Evolutionary conservation across 305 asterid genomes (phyloP), one percentile per base, ranked within the genome.

Genomic region (Fraxinus dipetala): DNA sequence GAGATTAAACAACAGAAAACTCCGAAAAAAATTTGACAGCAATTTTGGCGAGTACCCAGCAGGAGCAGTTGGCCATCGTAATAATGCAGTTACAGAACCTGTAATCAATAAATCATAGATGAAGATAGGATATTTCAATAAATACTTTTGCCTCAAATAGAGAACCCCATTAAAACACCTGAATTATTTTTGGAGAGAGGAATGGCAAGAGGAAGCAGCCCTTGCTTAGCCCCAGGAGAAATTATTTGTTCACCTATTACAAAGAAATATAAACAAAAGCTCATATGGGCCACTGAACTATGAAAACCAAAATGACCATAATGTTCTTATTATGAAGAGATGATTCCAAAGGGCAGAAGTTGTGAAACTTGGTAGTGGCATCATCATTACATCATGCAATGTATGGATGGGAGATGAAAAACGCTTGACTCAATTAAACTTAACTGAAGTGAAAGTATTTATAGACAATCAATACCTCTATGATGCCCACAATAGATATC

Each of bases 21-120:
- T 38, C 73, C 75, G 38, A 43, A 56, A 20, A 6, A 78, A 77
- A 40, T 43, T 61, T 79, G 54, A 38, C 38, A 83, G 78, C 76
- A 78, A 76, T 78, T 83, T 67, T 43, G 51, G 70, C 77, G 78
- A 79, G 90, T 92, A 95, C 98, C 99, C 95, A 84, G 89, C 63
- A 36, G 98, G 99, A 82, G 99, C 97, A 87, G 99, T 96, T 83
- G 99, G 99, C 99, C 99, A 96, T 31, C 99, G 91, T 83, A 96
- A 83, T 88, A 96, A 85, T 24, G 98, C 98, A 80, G 97, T 93
- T 76, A 93, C 63, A 75, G 98, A 90, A 85, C 97, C 99, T 95
- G 85, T 61, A 89, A 83, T 79, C 79, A 83, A 84, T 26, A 78
- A 78, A 78, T 63, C 51, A 75, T 31, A 35, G 30, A 54, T 72